A percentile compares a stretch with the other conserved stretches of the same genome.
These are phyloP conservation scores for Roridomyces roridus DNA, from an alignment of 768 basidiomycete genomes.

Conservation along the genomic window DNA sequence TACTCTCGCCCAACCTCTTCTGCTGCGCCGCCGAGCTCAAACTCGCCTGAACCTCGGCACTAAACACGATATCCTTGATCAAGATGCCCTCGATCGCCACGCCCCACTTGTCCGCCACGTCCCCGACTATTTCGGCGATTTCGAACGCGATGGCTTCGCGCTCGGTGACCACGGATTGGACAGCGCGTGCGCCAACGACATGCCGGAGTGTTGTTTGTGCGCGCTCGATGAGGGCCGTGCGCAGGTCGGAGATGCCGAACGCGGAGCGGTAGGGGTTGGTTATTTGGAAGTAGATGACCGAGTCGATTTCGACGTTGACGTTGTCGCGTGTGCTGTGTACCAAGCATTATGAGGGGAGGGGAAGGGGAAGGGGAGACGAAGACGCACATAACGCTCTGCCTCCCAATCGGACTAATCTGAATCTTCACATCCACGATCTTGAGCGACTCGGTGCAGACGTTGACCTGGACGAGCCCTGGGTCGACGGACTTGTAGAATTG, in stretches of 20 bases:
- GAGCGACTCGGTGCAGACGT: conserved; percentile 92
- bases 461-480: conserved; percentile 90
- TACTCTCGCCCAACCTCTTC: too few relatives aligned
- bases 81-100: too few relatives aligned
- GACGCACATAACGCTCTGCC: conserved; percentile 81
- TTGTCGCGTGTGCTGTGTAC: conserved; percentile 88
- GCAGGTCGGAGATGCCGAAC: conserved; percentile 92
- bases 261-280: conserved; percentile 91
- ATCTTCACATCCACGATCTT: conserved; percentile 94
- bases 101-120: too few relatives aligned
- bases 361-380: background rate
- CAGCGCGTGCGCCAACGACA: conserved; percentile 92
- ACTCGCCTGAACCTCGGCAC: conserved; percentile 85
- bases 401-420: conserved; percentile 87
- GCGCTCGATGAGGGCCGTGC: conserved; percentile 81
- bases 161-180: conserved; percentile 95
- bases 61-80: too few relatives aligned
- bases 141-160: conserved; percentile 96
- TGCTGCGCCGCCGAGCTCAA: conserved; percentile 96
- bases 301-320: conserved; percentile 94
- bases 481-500: conserved; percentile 97
- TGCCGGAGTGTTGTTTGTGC: conserved; percentile 93
- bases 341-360: background rate
- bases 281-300: conserved; percentile 95
- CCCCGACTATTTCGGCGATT: too few relatives aligned